Base-by-base conservation (phyloP, 2,329 filamentous ascomycete genomes). In the Nemania sp. region DNA sequence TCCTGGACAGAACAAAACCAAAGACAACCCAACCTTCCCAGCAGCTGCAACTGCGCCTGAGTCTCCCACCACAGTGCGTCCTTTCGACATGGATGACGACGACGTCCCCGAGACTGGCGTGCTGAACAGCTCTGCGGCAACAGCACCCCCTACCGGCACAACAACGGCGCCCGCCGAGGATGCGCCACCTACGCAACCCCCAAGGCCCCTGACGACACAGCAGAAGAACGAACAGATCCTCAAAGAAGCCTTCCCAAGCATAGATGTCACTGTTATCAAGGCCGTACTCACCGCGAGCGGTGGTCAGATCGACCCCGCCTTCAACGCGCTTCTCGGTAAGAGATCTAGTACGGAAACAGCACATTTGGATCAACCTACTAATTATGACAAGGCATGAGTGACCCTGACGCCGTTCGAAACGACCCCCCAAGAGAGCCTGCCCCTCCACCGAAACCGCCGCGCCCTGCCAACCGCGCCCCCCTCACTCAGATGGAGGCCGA, bases 211-310 rank as follows among this genome's bases (percentile, higher is more conserved):
- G 76, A 93, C 89, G 71, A 91, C 96, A 70, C 87, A 91, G 68
- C 91, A 97, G 80, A 92, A 97, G 83, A 94, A 93, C 55, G 92
- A 95, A 80, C 88, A 89, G 75, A 98, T 94, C 3, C 85, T 99
- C 64, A 95, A 93, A 79, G 96, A 99, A 80, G 96, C 96, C 0
- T 99, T 99, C 76, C 96, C 96, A 0, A 87, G 84, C 63, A 92
- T 98, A 68, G 96, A 99, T 62, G 79, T 82, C 7, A 80, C 89
- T 52, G 92, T 99, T 54, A 88, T 99, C 79, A 97, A 91, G 80
- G 96, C 96, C 32, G 92, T 99, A 0, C 82, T 99, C 71, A 86
- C 88, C 26, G 96, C 96, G 15, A 98, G 96, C 79, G 87, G 90
- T 66, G 95, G 94, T 67, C 89, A 91, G 76, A 90, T 98, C 55